Evolutionary conservation across 2,329 filamentous ascomycete genomes (phyloP), one percentile per base, ranked within the genome.

Genomic region (Claviceps maximensis): DNA sequence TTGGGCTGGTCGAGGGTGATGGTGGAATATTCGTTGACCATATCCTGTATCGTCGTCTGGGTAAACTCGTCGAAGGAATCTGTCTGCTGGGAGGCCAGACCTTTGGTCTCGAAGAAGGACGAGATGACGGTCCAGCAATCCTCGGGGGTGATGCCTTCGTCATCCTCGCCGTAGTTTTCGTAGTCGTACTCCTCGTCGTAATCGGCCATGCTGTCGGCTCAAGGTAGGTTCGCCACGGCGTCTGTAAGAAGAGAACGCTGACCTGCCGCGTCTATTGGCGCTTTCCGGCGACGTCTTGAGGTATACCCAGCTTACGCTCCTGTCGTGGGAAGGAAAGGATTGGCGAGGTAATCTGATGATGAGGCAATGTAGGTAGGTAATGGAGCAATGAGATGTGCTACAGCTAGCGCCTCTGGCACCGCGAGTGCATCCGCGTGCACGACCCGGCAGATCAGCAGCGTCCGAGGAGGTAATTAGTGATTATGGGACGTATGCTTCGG

Each of bases 1-100:
- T 90, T 85, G 56, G 89, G 91, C 68, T 96, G 89, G 65, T 98
- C 93, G 58, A 98, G 81, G n/a, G 87, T 89, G 56, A 97, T 84
- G 59, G 85, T 82, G 42, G 87, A 88, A 67, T 95, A 91, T 69
- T 97, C 93, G 63, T 89, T 84, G 55, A 98, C 86, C 55, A 98
- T 82, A 62, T 95, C 88, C 65, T 97, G 90, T 71, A 98, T 91
- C 0, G 90, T 96, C 23, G 87, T 89, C 55, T 86, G 84, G 54
- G 93, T 90, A 64, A 98, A 98, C 67, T 97, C 90, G 71, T 98
- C 89, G 71, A 95, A 98, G 0, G 94, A 98, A 68, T 97, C 91
- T 57, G 97, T 84, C 74, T 98, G 93, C 71, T 98, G 91, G 17
- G 93, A 95, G 23, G 95, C 93, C 33, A 98, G 79, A 63, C 93